Evolutionary conservation across 2,329 filamentous ascomycete genomes (phyloP), one percentile per base, ranked within the genome.

Genomic region (Penicillium sumatraense): DNA sequence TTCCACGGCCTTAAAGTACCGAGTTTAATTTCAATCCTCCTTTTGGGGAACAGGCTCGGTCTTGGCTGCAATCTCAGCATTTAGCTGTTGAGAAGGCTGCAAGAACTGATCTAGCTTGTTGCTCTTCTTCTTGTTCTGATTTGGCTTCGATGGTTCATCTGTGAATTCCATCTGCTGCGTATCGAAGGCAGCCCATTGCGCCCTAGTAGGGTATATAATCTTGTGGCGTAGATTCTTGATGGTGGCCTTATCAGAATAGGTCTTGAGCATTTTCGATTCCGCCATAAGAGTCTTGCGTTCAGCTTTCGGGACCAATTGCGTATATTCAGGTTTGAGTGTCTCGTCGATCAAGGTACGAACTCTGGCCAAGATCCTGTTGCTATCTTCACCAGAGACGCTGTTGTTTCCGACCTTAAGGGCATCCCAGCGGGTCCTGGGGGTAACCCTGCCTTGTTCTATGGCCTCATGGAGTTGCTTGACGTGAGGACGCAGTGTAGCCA

Each of bases 281-380:
- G 60, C 36, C 27, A 63, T n/a, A 14, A 72, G 54, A 6, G 52
- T 29, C 27, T 66, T 52, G 18, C 63, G 63, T 33, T 65, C 63
- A 1, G 57, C 53, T 35, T 72, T 68, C 6, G 68, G 51, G 8
- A 72, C 51, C 1, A 59, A 58, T 20, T 54, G 24, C 24, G 60
- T 54, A 21, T 63, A 64, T 11, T 61, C 62, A 24, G 61, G 49
- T 20, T 69, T 67, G 36, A 74, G 59, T 3, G 73, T 59, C 16
- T 70, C 69, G n/a, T 76, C 72, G n/a, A 74, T 58, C 49, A 78
- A 50, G 35, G 67, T 64, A 35, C 69, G 66, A 20, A 70, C 66
- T 18, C 68, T 64, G 16, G 56, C 53, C 48, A 71, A 52, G 58
- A 66, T 51, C 55, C 63, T 63, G 13, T 64, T 53, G 20, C 64